Evolutionary conservation across 768 basidiomycete genomes (phyloP), one percentile per base, ranked within the genome.

Genomic region (Hericium rajendrae): DNA sequence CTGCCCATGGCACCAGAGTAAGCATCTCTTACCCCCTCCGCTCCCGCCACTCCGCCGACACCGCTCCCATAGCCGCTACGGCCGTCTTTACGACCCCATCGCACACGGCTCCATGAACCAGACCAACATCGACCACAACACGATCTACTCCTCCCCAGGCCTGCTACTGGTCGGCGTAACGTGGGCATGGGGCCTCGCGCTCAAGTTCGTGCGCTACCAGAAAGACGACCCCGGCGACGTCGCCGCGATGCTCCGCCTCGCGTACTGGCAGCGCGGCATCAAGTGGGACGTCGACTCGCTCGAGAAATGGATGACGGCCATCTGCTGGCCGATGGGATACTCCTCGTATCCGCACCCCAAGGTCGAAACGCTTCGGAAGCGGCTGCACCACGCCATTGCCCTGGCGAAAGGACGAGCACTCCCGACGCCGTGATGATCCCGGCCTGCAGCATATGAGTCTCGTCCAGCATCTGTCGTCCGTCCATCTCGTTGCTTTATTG

Each of bases 161-260:
- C 70, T 75, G 13, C 65, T 72, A 51, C 75, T 89, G 53, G 69
- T 87, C 64, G 81, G 79, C 59, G 84, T 88, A 2, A 79, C 83
- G 26, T 86, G 85, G 57, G 79, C 81, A 59, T 88, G 86, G 86
- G 79, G 80, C 1, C 78, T 88, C 43, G 82, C 85, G 2, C 78
- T 88, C 62, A 88, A 88, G 66, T 74, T 88, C 11, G 84, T 85
- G 18, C 76, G 86, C 6, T 88, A 84, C 66, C 70, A 76, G 40
- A 79, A 80, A 54, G 75, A 78, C 59, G 86, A 88, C 67, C 78
- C 83, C 1, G 74, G 67, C 1, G 86, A 88, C 67, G 84, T 87
- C 57, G 82, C 81, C 50, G 72, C 83, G n/a, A 74, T 87, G 46
- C 74, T 88, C n/a, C 76, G 79, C 55, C 79, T 83, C 57, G 84